Conservation (phyloP, 306 rosid species). For the Prosopis cineraria region DNA sequence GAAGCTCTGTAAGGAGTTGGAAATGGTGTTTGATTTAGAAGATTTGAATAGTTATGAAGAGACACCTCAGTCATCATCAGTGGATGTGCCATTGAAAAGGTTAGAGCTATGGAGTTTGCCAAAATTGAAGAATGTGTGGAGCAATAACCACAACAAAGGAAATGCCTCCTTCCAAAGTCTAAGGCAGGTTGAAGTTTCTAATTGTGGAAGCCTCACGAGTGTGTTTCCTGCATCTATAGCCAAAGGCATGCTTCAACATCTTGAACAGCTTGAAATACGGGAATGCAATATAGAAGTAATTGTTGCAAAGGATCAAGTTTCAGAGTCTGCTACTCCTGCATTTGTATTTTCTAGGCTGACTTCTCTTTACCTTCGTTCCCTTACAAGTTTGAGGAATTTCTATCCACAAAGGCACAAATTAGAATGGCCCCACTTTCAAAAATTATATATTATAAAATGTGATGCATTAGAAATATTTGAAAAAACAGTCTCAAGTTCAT, state of each 20-base stretch:
- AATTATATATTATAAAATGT: fast-evolving
- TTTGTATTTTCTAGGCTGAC: not conserved
- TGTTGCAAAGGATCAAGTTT: not conserved
- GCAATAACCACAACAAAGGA: not conserved
- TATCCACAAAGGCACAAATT: not conserved
- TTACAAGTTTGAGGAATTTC: not conserved
- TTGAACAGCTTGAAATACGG: not conserved
- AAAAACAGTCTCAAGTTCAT: not conserved
- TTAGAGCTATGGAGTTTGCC: no score
- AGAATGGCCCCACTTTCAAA: not conserved
- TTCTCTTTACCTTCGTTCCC: not conserved
- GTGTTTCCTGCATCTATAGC: not conserved
- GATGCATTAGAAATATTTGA: not conserved
- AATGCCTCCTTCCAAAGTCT: not conserved
- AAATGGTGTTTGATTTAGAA: not conserved
- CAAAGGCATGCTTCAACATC: not conserved
- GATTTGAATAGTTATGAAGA: not conserved
- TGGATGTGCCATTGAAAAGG: not conserved
- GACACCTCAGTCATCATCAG: not conserved
- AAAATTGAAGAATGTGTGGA: not conserved
- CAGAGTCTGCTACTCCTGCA: not conserved
- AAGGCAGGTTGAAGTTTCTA: not conserved
- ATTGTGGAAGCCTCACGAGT: not conserved
- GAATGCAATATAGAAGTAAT: not conserved
- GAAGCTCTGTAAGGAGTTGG: fast-evolving